Conservation (phyloP, 2,329 filamentous ascomycete genomes). For the Rhynchosporium graminicola region DNA sequence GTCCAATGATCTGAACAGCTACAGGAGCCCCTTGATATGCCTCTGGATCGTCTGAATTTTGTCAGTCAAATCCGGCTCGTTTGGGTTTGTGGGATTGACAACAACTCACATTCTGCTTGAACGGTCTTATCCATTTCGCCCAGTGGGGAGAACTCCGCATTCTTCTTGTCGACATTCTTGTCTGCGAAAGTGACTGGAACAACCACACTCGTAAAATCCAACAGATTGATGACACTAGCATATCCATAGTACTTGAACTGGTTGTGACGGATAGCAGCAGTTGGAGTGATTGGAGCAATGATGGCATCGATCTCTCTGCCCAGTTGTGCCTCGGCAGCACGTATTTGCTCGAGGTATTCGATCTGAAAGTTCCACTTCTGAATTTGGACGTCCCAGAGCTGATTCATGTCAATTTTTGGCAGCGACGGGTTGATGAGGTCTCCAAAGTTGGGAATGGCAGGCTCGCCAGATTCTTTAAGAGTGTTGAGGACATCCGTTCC, state of each 20-base stretch:
- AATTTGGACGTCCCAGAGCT: conserved; percentile 32
- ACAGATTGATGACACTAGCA: conserved; percentile 33
- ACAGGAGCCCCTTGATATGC: conserved; percentile 36
- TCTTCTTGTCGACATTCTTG: conserved; percentile 41
- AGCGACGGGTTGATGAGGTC: conserved; percentile 30
- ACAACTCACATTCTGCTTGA: conserved; percentile 36
- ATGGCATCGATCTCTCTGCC: conserved; percentile 40
- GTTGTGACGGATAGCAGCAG: conserved; percentile 39
- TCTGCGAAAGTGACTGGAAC: conserved; percentile 48
- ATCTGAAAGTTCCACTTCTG: conserved; percentile 38
- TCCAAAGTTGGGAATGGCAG: conserved; percentile 41
- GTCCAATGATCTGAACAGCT: conserved; percentile 36
- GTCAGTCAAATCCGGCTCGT: conserved; percentile 27
- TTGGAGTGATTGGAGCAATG: conserved; percentile 40
- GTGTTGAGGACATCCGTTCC: conserved; percentile 31
- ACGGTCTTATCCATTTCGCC: conserved; percentile 32
- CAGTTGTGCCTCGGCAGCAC: conserved; percentile 32
- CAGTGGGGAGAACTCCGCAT: conserved; percentile 28
- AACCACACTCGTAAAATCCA: conserved; percentile 44
- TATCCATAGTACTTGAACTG: conserved; percentile 35
- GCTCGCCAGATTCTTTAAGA: conserved; percentile 40
- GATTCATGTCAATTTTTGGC: conserved; percentile 32
- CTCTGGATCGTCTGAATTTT: conserved; percentile 32
- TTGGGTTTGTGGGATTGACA: neutral
- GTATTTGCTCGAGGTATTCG: conserved; percentile 41